Evolutionary conservation across 2,329 filamentous ascomycete species (phyloP), one percentile per base, ranked within the genome.

Genomic region (Calcarisporium arbuscula): DNA sequence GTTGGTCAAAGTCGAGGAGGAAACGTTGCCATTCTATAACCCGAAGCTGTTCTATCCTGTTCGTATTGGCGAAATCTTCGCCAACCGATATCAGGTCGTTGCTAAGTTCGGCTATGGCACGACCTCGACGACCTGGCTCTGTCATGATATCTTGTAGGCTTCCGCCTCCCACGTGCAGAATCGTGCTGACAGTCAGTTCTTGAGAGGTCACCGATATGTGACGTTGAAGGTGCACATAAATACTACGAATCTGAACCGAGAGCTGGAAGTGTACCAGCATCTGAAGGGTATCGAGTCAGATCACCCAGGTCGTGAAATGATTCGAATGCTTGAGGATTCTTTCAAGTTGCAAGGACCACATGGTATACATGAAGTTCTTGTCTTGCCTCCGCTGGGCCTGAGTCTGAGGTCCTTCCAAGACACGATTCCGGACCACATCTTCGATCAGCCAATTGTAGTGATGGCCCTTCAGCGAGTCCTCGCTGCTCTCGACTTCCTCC

Each of bases 71-170:
- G 50, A 68, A 10, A 39, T 61, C 2, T 53, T 65, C 4, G 45
- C 51, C 3, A 36, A 49, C n/a, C 41, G 48, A 5, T 69, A 55
- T 34, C 55, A 68, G 44, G 35, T 53, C 0, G 34, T 65, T 0
- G 48, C 54, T 1, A 68, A 68, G 37, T 44, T 68, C 7, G 63
- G 63, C 8, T 67, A 46, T 44, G 63, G 64, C 16, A 45, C 47
- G 12, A 56, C 49, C 6, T 67, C 61, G 5, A 68, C 62, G 0
- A 59, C 65, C 14, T 68, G 63, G 62, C 50, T 68, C 11, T 61
- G 60, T 5, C 53, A 50, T 20, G 56, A 65, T 41, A 45, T 60
- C 9, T 45, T 48, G 53, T 53, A 36, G 35, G 20, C 19, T 25
- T 16, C 10, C 22, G 14, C 14, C 22, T 25, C 22, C 14, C 22